Conservation (phyloP, 2,329 filamentous ascomycete genomes). For the Didymella pomorum region DNA sequence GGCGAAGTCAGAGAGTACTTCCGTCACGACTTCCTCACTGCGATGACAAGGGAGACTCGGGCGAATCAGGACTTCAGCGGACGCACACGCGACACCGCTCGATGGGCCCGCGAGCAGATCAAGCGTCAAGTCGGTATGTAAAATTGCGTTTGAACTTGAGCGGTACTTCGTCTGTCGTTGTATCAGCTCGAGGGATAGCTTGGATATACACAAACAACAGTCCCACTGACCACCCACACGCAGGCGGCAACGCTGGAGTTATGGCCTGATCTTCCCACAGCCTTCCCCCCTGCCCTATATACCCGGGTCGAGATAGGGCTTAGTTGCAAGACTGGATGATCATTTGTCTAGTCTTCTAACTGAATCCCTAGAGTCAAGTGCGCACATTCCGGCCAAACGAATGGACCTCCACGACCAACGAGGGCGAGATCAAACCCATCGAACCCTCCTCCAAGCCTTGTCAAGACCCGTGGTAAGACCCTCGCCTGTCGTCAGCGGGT, state of each 20-base stretch:
- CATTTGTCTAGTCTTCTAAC: slow-evolving; percentile 26
- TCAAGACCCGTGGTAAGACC: too few species aligned
- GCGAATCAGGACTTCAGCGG: slow-evolving; percentile 84
- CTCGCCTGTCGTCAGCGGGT: not conserved
- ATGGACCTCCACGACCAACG: not conserved
- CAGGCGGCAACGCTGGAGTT: slow-evolving; percentile 48
- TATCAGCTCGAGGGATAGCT: slow-evolving; percentile 1
- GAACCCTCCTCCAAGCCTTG: too few species aligned
- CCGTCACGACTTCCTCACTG: slow-evolving; percentile 88
- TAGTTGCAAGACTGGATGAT: slow-evolving; percentile 28
- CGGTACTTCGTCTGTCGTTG: slow-evolving; percentile 3
- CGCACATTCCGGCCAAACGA: slow-evolving; percentile 3
- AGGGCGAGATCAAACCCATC: not conserved
- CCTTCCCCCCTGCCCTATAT: slow-evolving; percentile 21
- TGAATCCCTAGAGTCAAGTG: slow-evolving; percentile 21
- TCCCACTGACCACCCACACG: slow-evolving; percentile 30
- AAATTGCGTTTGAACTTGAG: slow-evolving; percentile 2
- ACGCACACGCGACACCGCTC: slow-evolving; percentile 91
- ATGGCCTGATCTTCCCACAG: slow-evolving; percentile 44
- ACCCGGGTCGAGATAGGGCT: slow-evolving; percentile 24
- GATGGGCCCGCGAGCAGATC: slow-evolving; percentile 97
- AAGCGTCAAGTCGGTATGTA: slow-evolving; percentile 76
- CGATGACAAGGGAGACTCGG: slow-evolving; percentile 90
- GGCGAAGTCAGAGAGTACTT: slow-evolving; percentile 86
- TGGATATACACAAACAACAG: slow-evolving; percentile 24